Evolutionary conservation across 2,329 filamentous ascomycete species (phyloP).

Genomic region (Aspergillus uvarum): DNA sequence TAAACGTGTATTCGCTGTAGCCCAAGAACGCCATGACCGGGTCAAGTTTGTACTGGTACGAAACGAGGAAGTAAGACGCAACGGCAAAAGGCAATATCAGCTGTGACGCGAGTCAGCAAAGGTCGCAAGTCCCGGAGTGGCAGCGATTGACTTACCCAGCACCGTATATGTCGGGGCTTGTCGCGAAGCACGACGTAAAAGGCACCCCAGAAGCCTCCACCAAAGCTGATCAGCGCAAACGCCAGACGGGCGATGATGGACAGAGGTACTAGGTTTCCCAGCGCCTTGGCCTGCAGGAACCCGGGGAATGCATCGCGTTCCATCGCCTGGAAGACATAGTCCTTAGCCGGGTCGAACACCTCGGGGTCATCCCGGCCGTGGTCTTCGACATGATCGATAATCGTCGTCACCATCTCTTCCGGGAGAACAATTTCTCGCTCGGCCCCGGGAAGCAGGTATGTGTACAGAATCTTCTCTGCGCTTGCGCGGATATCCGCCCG

Average conservation of each 20-base stretch:
- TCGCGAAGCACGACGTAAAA: conserved; percentile 93
- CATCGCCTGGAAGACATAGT: conserved; percentile 99
- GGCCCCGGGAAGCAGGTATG: conserved; percentile 88
- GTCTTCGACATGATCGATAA: conserved; percentile 85
- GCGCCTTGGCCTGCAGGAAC: conserved; percentile 89
- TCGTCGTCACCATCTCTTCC: conserved; percentile 78
- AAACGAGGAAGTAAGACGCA: conserved; percentile 82
- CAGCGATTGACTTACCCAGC: conserved; percentile 68
- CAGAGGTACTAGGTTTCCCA: conserved; percentile 91
- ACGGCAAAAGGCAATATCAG: conserved; percentile 87
- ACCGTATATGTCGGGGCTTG: conserved; percentile 68
- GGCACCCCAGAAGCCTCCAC: conserved; percentile 88
- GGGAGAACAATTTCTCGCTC: conserved; percentile 95
- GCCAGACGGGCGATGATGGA: conserved; percentile 85
- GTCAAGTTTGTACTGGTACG: conserved; percentile 94
- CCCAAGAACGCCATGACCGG: conserved; percentile 86
- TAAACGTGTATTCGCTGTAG: conserved; percentile 93
- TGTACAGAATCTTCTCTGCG: conserved; percentile 98
- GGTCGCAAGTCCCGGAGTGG: conserved; percentile 7
- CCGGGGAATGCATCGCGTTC: conserved; percentile 98
- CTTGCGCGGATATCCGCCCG: conserved; percentile 87
- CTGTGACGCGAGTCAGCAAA: conserved; percentile 40
- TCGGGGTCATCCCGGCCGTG: conserved; percentile 92
- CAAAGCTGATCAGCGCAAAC: conserved; percentile 79
- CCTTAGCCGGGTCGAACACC: conserved; percentile 95